Conservation (phyloP, 768 basidiomycete species). For the Leucocoprinus sp. region DNA sequence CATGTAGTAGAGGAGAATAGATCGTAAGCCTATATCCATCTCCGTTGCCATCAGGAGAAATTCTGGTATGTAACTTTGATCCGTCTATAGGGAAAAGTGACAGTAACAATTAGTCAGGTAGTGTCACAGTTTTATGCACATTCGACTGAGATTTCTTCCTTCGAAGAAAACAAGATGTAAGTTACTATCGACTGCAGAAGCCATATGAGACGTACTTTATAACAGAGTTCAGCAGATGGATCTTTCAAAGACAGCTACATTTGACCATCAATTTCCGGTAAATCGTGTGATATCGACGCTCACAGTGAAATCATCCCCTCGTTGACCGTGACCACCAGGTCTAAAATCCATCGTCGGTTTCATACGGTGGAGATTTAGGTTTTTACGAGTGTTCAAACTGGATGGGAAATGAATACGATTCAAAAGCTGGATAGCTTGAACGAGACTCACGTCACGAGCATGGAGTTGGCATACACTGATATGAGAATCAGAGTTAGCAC, state of each 20-base stretch:
- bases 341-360: constrained; percentile 3
- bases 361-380: constrained; percentile 15
- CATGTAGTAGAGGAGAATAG: no score
- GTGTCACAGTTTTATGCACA: no score
- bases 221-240: neutral
- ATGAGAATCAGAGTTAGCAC: neutral
- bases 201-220: no score
- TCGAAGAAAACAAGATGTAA: no score
- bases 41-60: no score
- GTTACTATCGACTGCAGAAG: no score
- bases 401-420: neutral
- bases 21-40: no score
- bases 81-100: no score
- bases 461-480: constrained; percentile 39
- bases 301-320: constrained; percentile 3
- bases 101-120: no score
- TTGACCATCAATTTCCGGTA: neutral
- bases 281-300: neutral
- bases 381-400: constrained; percentile 16
- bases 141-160: no score
- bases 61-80: no score
- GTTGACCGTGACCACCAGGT: constrained; percentile 13
- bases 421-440: neutral
- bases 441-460: constrained; percentile 25
- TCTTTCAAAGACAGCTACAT: neutral